A percentile compares a stretch with the other conserved stretches of the same genome.
These are phyloP conservation scores for Pulveroboletus sp. DNA, from an alignment of 1,284 basidiomycete genomes.

Conservation along the genomic window DNA sequence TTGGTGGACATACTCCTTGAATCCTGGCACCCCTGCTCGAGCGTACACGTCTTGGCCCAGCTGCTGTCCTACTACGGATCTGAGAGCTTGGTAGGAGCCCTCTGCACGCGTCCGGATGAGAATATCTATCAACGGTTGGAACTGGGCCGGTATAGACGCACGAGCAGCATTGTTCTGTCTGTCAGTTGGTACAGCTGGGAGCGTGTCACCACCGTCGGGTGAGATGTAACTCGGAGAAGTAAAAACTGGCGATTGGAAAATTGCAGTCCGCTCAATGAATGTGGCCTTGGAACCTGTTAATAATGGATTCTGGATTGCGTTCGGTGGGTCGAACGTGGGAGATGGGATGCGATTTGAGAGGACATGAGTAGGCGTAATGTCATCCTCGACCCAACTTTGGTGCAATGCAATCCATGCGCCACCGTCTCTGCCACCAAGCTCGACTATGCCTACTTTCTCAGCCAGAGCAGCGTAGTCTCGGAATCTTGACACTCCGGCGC, in stretches of 20 bases:
- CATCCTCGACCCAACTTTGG: constrained; percentile 31
- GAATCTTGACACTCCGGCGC: constrained; percentile 47
- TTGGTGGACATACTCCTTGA: constrained; percentile 35
- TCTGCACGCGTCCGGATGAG: constrained; percentile 22
- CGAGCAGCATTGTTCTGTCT: not conserved
- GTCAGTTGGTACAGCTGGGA: not conserved
- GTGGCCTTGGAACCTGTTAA: constrained; percentile 9
- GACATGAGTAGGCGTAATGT: not conserved
- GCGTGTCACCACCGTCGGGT: not conserved
- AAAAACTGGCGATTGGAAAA: not conserved
- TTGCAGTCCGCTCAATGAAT: constrained; percentile 4
- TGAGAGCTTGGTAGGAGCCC: constrained; percentile 17
- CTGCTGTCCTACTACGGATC: constrained; percentile 28
- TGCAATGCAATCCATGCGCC: constrained; percentile 51
- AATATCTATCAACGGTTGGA: constrained; percentile 30
- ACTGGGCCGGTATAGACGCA: constrained; percentile 20
- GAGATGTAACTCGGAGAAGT: not conserved
- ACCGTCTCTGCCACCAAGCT: constrained; percentile 45
- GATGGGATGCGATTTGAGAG: constrained; percentile 14
- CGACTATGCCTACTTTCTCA: constrained; percentile 45
- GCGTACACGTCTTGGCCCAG: constrained; percentile 31
- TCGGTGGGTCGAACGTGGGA: constrained; percentile 15
- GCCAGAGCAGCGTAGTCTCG: constrained; percentile 49
- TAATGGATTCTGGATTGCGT: constrained; percentile 4
- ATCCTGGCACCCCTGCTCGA: constrained; percentile 34